Conservation (phyloP, 1,139 yeast species). For the Saccharomycopsis hybrid region DNA sequence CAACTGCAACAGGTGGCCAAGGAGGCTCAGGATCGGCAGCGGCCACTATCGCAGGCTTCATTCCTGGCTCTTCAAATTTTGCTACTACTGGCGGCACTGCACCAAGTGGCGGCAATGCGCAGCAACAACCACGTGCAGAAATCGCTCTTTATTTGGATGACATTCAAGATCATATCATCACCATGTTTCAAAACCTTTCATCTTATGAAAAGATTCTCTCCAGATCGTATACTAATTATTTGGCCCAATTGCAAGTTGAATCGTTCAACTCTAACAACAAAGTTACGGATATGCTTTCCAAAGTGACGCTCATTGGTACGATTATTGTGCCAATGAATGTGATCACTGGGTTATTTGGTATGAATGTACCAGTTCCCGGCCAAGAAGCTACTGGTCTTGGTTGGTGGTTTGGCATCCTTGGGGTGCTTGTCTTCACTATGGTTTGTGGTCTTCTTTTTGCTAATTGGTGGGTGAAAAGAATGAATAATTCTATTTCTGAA, state of each 20-base stretch:
- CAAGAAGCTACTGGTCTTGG: constrained; percentile 36
- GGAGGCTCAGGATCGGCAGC: background rate
- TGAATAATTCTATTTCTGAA: background rate
- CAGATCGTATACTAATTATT: constrained; percentile 83
- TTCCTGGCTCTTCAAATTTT: background rate
- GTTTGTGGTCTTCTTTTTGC: constrained; percentile 31
- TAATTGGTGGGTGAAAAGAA: constrained; percentile 31
- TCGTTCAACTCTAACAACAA: constrained; percentile 78
- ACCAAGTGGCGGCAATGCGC: background rate
- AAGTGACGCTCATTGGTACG: constrained; percentile 87
- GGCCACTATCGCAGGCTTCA: background rate
- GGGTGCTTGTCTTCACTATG: constrained; percentile 40
- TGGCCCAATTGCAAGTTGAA: constrained; percentile 92
- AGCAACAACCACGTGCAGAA: constrained; percentile 59
- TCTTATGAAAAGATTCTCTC: constrained; percentile 92
- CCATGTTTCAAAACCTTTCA: constrained; percentile 86
- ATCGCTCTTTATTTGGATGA: constrained; percentile 84
- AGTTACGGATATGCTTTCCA: constrained; percentile 80
- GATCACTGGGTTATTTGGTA: constrained; percentile 90
- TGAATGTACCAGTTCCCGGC: constrained; percentile 92
- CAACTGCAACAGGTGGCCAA: background rate
- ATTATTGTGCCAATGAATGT: constrained; percentile 83
- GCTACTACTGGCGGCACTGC: constrained; percentile 1
- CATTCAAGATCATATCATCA: constrained; percentile 93
- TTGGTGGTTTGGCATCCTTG: constrained; percentile 68